These are phyloP conservation scores for Microsporum ferrugineum DNA, from an alignment of 2,329 filamentous ascomycete genomes.

Conservation along the genomic window DNA sequence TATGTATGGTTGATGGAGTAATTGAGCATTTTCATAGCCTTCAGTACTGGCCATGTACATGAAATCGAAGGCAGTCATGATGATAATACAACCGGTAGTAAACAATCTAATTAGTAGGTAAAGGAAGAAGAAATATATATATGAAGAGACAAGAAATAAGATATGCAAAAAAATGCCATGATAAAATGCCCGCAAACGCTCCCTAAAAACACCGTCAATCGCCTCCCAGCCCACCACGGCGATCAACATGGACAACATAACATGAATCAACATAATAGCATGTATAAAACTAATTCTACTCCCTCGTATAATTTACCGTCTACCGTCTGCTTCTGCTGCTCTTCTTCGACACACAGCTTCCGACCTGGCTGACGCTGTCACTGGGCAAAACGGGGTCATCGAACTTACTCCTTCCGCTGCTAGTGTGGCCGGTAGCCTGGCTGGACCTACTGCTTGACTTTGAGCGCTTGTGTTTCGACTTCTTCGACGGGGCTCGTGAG, in stretches of 20 bases:
- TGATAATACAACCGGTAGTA: not conserved
- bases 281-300: not conserved
- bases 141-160: not conserved
- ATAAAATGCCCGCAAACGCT: not conserved
- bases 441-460: conserved; percentile 7
- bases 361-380: conserved; percentile 33
- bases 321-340: conserved; percentile 8
- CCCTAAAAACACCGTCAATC: not conserved
- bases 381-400: conserved; percentile 29
- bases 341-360: conserved; percentile 14
- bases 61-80: not conserved
- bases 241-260: not conserved
- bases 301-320: not conserved
- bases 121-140: not conserved
- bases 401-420: conserved; percentile 21
- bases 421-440: conserved; percentile 4
- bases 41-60: too few species aligned
- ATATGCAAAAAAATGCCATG: not conserved
- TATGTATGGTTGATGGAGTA: too few species aligned
- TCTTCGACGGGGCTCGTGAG: conserved; percentile 21
- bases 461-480: conserved; percentile 10
- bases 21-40: too few species aligned
- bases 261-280: not conserved
- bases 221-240: not conserved
- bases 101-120: not conserved